phyloP scores from a whole-genome alignment of 2,329 filamentous ascomycete genomes.

The Venturia pyrina region DNA sequence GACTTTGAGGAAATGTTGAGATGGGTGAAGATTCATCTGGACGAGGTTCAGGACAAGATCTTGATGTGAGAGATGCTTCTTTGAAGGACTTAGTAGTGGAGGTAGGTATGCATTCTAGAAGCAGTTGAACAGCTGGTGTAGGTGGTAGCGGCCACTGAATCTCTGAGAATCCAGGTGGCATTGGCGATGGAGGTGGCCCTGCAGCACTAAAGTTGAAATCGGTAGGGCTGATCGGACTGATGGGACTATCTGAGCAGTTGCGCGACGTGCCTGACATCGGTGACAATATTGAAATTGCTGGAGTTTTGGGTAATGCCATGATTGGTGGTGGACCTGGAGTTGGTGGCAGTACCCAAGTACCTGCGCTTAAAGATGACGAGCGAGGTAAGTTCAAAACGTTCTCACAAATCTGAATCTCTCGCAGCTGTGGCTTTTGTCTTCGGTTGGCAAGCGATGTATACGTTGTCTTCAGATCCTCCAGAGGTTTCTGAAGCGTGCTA shows the following conservation, averaged over 20 bases:
- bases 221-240: neutral
- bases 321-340: slow-evolving; percentile 7
- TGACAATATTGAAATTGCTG: neutral
- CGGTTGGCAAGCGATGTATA: neutral
- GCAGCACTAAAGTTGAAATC: neutral
- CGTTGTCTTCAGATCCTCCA: neutral
- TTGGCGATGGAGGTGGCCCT: slow-evolving; percentile 3
- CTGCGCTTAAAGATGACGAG: neutral
- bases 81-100: neutral
- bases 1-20: neutral
- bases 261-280: neutral
- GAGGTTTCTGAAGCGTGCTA: neutral
- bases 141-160: slow-evolving; percentile 7
- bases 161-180: slow-evolving; percentile 7
- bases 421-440: neutral
- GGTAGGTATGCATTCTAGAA: neutral
- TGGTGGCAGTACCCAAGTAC: slow-evolving; percentile 1
- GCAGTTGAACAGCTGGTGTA: neutral
- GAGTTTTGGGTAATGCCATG: neutral
- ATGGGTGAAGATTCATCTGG: neutral
- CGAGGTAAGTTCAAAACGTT: neutral
- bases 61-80: neutral
- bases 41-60: neutral
- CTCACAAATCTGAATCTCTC: neutral
- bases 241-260: neutral